Percentiles rank a stretch among this genome's conserved stretches.
Evolutionary conservation across 192 early-diverging fungal species (phyloP).

Genomic region (Paraglomus occultum): DNA sequence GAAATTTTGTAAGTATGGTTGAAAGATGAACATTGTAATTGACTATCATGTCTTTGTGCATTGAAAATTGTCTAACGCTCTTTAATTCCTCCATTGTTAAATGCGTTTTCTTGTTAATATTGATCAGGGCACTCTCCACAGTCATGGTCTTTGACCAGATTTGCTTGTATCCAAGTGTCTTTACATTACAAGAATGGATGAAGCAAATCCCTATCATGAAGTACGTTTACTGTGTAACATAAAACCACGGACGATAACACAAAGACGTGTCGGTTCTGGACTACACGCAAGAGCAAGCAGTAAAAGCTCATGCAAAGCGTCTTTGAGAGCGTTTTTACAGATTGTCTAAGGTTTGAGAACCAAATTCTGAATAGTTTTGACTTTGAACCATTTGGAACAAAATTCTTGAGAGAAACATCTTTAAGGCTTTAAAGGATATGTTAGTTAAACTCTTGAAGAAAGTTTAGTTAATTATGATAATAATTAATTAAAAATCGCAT

Average conservation of each 20-base stretch:
- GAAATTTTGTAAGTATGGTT: conserved; percentile 28
- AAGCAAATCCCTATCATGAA: neutral
- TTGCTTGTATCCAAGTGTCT: neutral
- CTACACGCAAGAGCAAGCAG: too few species aligned
- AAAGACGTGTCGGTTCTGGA: too few species aligned
- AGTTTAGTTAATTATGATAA: too few species aligned
- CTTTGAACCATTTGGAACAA: conserved; percentile 20
- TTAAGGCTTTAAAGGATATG: conserved; percentile 26
- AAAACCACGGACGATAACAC: too few species aligned
- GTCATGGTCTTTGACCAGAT: neutral
- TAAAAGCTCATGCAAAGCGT: too few species aligned
- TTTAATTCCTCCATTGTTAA: neutral
- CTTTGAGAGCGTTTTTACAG: too few species aligned
- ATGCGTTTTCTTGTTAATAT: conserved; percentile 1
- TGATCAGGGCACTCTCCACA: neutral
- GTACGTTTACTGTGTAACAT: too few species aligned
- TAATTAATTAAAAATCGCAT: conserved; percentile 15
- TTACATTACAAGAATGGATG: neutral
- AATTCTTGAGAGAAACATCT: conserved; percentile 20
- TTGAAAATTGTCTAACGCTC: neutral
- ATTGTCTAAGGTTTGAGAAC: too few species aligned
- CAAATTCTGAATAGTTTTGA: too few species aligned
- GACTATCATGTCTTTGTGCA: too few species aligned
- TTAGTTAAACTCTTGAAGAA: conserved; percentile 28
- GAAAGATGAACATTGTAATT: too few species aligned